These are phyloP conservation scores for Pseudogymnoascus sp. DNA, from an alignment of 2,329 filamentous ascomycete genomes.

Conservation along the genomic window DNA sequence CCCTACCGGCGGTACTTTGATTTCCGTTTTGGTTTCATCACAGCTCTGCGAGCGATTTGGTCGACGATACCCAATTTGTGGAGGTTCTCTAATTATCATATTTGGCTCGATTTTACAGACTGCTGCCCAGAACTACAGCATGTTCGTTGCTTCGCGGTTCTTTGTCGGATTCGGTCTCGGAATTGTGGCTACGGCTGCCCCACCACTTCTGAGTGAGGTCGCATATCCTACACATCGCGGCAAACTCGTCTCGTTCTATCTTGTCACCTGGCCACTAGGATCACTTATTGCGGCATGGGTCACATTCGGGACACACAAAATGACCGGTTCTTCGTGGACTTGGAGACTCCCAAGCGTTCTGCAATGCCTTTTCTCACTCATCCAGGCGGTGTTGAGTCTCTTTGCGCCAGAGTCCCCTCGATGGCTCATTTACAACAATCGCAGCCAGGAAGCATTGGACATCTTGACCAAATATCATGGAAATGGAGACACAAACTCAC, in stretches of 20 bases:
- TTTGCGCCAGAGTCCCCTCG: slow-evolving; percentile 30
- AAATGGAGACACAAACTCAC: slow-evolving; percentile 37
- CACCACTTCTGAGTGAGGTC: slow-evolving; percentile 14
- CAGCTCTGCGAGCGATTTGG: slow-evolving; percentile 25
- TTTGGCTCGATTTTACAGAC: slow-evolving; percentile 25
- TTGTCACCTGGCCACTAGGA: slow-evolving; percentile 17
- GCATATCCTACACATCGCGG: slow-evolving; percentile 14
- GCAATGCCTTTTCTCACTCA: slow-evolving; percentile 23
- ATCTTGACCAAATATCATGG: slow-evolving; percentile 39
- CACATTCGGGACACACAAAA: slow-evolving; percentile 16
- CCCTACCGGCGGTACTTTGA: slow-evolving; percentile 33
- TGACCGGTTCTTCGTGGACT: slow-evolving; percentile 20
- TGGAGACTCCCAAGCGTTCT: slow-evolving; percentile 39
- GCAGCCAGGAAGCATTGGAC: slow-evolving; percentile 27
- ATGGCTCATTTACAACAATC: slow-evolving; percentile 29
- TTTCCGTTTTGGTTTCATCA: slow-evolving; percentile 18
- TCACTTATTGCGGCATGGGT: slow-evolving; percentile 19
- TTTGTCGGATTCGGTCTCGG: slow-evolving; percentile 18
- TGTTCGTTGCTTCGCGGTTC: slow-evolving; percentile 17
- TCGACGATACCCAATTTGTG: slow-evolving; percentile 22
- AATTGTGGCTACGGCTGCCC: slow-evolving; percentile 15
- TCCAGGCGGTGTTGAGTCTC: slow-evolving; percentile 18
- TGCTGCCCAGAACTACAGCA: slow-evolving; percentile 17
- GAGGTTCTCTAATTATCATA: slow-evolving; percentile 25
- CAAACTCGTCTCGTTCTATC: slow-evolving; percentile 5